Base-by-base conservation (phyloP, 805 yeast species). In the Cyberlindnera misumaiensis region DNA sequence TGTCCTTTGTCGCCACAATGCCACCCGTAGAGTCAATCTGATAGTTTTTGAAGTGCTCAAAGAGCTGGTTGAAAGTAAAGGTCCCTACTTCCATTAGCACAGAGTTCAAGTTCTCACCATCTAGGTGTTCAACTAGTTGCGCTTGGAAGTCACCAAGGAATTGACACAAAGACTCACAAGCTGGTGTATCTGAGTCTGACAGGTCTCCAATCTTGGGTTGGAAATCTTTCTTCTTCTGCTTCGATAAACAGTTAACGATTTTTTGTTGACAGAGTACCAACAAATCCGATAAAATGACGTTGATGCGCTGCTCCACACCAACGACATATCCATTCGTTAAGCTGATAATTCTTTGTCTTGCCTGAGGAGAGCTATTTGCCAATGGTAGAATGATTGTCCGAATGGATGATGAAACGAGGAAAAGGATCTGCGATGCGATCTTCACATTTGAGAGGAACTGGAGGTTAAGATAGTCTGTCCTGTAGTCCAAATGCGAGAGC, bases 11-110 rank as follows among this genome's bases (percentile, higher is more conserved):
- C 11, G 86, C 72, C 11, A 83, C 75, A 43, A 81, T 69, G 24
- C 95, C 96, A 38, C 97, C 97, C 6, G 79, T 75, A 2, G 87
- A 77, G 49, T 77, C 83, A 46, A 89, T 85, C 30, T 75, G 77
- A 55, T 76, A 84, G 51, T 79, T 83, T 43, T 79, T 78, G 57
- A 81, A 80, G 55, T 89, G 96, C 20, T 69, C 73, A 48, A 86
- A 64, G 34, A 90, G 62, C 32, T 75, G 65, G 20, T 68, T 68
- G 48, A 82, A 70, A 29, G 83, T 65, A 17, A 68, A 69, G 39
- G 67, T 57, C 2, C 94, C 93, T 9, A 83, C 62, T 36, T 72
- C 75, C 9, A 61, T 59, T 32, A 83, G 55, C 15, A 81, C 67
- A 14, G 67, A 64, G 25, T 60, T 63, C 41, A 78, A 56, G 52